Conservation (phyloP, 2,329 filamentous ascomycete genomes). For the Cytospora schulzeri region DNA sequence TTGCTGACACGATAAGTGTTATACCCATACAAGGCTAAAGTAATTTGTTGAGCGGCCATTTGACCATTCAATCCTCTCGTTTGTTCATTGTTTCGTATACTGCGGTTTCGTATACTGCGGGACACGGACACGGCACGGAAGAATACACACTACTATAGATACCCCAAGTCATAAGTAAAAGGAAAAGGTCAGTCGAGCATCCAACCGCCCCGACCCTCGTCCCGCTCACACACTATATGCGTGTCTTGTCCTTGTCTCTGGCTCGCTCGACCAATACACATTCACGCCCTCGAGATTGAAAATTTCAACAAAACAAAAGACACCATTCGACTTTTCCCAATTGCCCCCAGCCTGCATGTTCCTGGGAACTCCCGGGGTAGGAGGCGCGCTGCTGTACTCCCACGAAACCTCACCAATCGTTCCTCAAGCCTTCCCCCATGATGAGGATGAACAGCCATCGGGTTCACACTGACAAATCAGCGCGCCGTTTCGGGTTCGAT, state of each 20-base stretch:
- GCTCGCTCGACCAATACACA: not conserved
- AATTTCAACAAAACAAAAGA: not conserved
- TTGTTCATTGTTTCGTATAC: not conserved
- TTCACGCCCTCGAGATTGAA: not conserved
- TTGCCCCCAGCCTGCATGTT: not conserved
- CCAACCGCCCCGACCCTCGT: not conserved
- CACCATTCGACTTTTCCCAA: not conserved
- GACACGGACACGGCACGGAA: not conserved
- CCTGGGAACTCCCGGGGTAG: not conserved
- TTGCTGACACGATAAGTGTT: not conserved
- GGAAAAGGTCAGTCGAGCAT: not conserved
- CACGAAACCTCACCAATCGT: constrained; percentile 1
- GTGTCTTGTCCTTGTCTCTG: constrained; percentile 4
- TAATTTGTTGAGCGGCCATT: not conserved
- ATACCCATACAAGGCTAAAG: too few relatives aligned
- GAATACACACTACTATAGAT: not conserved
- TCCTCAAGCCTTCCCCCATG: not conserved
- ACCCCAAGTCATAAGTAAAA: not conserved
- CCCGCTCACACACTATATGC: not conserved
- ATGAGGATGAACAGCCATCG: not conserved
- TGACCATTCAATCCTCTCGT: not conserved
- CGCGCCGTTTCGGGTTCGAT: not conserved
- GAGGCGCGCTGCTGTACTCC: not conserved
- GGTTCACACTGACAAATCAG: constrained; percentile 7
- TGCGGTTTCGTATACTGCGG: not conserved